Evolutionary conservation across 1,284 basidiomycete species (phyloP), one percentile per base, ranked within the genome.

Genomic region (Tylopilus orsonianus): DNA sequence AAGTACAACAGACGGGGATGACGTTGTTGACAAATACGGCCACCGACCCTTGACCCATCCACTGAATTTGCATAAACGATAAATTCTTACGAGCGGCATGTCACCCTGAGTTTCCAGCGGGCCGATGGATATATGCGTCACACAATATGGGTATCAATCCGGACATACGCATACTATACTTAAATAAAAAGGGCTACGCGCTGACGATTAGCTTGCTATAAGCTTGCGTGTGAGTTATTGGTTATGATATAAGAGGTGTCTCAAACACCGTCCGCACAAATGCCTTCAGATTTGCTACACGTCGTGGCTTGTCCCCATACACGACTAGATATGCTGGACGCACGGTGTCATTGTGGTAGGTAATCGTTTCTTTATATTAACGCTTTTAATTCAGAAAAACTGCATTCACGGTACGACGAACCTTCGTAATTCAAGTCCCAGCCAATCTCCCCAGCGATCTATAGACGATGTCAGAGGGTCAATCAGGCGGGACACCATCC

Each of bases 271-370:
- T 58, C 38, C 52, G 58, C 16, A 72, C 49, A 29, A 72, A 53
- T 34, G 61, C 54, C 47, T 59, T 68, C 38, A 70, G 42, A 49
- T 51, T 66, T 9, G 37, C 46, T 14, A 41, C 36, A 24, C 48
- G 55, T 41, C 42, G 41, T 34, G 56, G 58, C 68, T 76, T 59
- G 38, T 56, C 37, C n/a, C 66, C 75, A 53, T 82, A 82, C 8
- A 80, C 72, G 18, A 82, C 63, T 39, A 83, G 64, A 60, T 75
- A 82, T 0, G 80, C 80, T 24, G 80, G 80, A 16, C 79, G 73
- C 50, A 81, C 74, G 23, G 80, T 79, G 51, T 80, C 79, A 54
- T 81, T 79, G 39, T 70, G 58, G 53, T 82, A 82, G 8, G 81
- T 79, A 10, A 83, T 78, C 2, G 77, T 81, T 60, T 82, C 81